Base-by-base conservation (phyloP, 1,284 basidiomycete species). In the Pisolithus thermaeus region DNA sequence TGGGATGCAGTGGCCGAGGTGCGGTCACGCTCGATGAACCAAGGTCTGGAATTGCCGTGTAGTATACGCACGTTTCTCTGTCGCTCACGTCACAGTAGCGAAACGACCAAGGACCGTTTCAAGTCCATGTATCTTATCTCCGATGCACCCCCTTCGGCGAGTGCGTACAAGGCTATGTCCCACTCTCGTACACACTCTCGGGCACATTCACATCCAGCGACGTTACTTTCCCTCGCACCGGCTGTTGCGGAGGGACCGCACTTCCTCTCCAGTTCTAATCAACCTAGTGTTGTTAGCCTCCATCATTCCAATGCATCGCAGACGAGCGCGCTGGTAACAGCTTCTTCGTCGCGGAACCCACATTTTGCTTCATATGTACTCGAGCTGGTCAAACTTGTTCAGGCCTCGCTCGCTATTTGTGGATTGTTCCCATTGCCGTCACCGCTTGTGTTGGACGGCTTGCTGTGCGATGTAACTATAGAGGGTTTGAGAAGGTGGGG, bases 31-130 rank as follows among this genome's bases (percentile, higher is more conserved):
- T 91, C 14, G 81, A 88, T 59, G 82, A 87, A 59, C 83, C 86
- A 16, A 84, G 79, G 84, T 80, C 51, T 42, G 71, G 60, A 3
- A 36, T 32, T 47, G 9, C 47, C 35, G 49, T 57, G 41, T 52
- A 16, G 5, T 35, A 14, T 35, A 35, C 52, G 50, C 14, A 41
- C 46, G 28, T 35, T 52, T 52, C 54, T 12, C 23, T 44, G 44
- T 51, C 39, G 51, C 46, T 43, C 27, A 48, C 54, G 11, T 45
- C 52, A 54, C 49, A 48, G 18, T 56, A 88, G 86, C 57, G 85
- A 90, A 56, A 74, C 84, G 0, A 88, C 87, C 1, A 87, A 87
- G 59, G 84, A 87, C 54, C 81, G 86, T 39, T 90, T 90, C 70
- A 76, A 81, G 42, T 77, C 79, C 23, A 78, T 79, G 45, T 90